These are phyloP conservation scores for Rhodotorula glutinis DNA, from an alignment of 1,284 basidiomycete species.

Conservation along the genomic window DNA sequence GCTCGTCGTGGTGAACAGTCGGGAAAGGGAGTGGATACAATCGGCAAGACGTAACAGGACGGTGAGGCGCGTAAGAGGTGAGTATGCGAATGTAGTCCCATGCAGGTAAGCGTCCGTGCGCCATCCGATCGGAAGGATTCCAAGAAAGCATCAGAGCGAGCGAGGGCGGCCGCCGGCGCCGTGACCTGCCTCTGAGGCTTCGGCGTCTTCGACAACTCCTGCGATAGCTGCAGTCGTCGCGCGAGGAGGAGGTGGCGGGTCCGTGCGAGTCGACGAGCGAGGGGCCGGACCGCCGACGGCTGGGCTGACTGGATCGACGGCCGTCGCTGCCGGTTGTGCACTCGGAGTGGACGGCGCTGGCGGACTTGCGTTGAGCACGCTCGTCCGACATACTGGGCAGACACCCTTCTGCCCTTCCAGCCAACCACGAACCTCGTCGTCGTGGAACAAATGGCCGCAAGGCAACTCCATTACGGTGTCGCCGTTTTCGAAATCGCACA, in stretches of 20 bases:
- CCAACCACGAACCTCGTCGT: constrained; percentile 84
- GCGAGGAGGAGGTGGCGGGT: neutral
- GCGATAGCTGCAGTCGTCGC: neutral
- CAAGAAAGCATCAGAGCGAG: neutral
- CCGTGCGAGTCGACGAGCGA: no score
- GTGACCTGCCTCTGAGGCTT: neutral
- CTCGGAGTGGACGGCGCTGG: neutral
- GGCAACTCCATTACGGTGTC: constrained; percentile 83
- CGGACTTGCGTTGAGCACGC: constrained; percentile 1
- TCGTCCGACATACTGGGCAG: constrained; percentile 21
- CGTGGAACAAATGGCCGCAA: constrained; percentile 83
- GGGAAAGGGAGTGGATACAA: no score
- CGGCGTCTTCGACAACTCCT: no score
- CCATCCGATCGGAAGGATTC: no score
- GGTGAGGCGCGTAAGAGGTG: no score
- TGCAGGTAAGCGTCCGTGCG: no score
- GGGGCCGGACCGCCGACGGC: no score
- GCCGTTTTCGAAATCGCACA: constrained; percentile 75
- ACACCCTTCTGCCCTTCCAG: constrained; percentile 76
- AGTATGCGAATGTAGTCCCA: no score
- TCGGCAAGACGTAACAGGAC: no score
- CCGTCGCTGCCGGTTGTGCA: neutral
- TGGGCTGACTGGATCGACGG: neutral
- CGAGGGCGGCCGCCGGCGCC: neutral
- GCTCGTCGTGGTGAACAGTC: neutral